These are phyloP conservation scores for Pyricularia sp. DNA, from an alignment of 2,329 filamentous ascomycete species.

Conservation along the genomic window DNA sequence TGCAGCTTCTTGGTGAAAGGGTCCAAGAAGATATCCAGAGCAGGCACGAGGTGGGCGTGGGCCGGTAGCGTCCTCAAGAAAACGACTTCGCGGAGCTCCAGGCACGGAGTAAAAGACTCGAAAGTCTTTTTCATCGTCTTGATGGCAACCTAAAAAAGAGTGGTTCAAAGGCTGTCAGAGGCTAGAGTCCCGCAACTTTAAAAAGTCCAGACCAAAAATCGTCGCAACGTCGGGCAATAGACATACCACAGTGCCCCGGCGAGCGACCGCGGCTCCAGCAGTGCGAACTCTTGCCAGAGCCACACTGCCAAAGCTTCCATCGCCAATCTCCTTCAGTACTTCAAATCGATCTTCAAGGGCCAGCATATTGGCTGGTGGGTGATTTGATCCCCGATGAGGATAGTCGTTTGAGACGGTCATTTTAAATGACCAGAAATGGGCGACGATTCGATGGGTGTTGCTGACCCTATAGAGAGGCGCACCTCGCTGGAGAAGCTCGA, in stretches of 20 bases:
- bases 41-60: slow-evolving; percentile 90
- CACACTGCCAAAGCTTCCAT: slow-evolving; percentile 97
- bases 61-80: slow-evolving; percentile 83
- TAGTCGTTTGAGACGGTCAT: slow-evolving; percentile 75
- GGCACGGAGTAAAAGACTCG: slow-evolving; percentile 79
- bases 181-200: slow-evolving; percentile 1
- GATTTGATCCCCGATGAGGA: slow-evolving; percentile 53
- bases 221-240: neutral
- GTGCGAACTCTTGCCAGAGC: slow-evolving; percentile 84
- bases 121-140: slow-evolving; percentile 99
- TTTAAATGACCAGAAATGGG: slow-evolving; percentile 17
- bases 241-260: slow-evolving; percentile 85
- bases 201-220: slow-evolving; percentile 2
- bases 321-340: slow-evolving; percentile 94
- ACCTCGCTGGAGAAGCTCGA: slow-evolving; percentile 2
- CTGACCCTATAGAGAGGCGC: slow-evolving; percentile 3
- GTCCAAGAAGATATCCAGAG: slow-evolving; percentile 95
- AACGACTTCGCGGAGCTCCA: slow-evolving; percentile 93
- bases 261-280: slow-evolving; percentile 79
- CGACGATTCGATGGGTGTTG: neutral
- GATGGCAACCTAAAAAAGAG: slow-evolving; percentile 68
- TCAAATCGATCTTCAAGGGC: slow-evolving; percentile 91
- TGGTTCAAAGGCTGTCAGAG: neutral
- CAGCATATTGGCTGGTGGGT: slow-evolving; percentile 35
- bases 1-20: slow-evolving; percentile 93